phyloP scores from a whole-genome alignment of 305 asterid species.

The Lippia alba region DNA sequence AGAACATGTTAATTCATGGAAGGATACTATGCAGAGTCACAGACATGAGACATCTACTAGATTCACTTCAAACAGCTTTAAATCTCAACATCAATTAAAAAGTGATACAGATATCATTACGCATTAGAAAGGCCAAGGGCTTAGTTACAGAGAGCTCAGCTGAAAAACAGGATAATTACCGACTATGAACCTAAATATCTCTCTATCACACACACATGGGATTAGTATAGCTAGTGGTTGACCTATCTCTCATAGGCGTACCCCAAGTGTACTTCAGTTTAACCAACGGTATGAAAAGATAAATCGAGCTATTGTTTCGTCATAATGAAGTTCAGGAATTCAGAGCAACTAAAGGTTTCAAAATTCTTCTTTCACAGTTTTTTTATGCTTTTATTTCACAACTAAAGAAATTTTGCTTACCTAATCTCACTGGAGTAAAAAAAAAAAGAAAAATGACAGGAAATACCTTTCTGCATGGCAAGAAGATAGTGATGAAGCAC shows the following conservation, averaged over 20 bases:
- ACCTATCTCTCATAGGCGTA: neutral
- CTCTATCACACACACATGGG: too few relatives aligned
- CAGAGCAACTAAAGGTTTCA: neutral
- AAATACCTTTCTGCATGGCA: slow-evolving; percentile 87
- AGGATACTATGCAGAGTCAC: slow-evolving; percentile 3
- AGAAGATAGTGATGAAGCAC: slow-evolving; percentile 87
- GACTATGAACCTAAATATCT: neutral
- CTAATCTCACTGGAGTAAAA: neutral
- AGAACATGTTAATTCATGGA: slow-evolving; percentile 16
- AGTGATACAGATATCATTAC: neutral
- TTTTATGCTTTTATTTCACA: slow-evolving; percentile 20
- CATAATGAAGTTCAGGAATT: neutral
- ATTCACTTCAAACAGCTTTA: slow-evolving; percentile 27
- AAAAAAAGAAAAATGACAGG: neutral
- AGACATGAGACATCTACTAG: slow-evolving; percentile 24
- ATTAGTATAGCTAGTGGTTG: neutral
- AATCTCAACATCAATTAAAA: slow-evolving; percentile 5
- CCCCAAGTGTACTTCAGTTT: neutral
- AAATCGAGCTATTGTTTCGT: neutral
- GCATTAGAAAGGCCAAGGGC: slow-evolving; percentile 5
- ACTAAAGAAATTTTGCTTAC: neutral
- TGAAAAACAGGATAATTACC: neutral
- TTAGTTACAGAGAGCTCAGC: neutral
- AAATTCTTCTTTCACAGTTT: neutral
- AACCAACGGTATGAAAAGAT: slow-evolving; percentile 12